Conservation (phyloP, 345 rosid species). For the Aquilaria yunnanensis region DNA sequence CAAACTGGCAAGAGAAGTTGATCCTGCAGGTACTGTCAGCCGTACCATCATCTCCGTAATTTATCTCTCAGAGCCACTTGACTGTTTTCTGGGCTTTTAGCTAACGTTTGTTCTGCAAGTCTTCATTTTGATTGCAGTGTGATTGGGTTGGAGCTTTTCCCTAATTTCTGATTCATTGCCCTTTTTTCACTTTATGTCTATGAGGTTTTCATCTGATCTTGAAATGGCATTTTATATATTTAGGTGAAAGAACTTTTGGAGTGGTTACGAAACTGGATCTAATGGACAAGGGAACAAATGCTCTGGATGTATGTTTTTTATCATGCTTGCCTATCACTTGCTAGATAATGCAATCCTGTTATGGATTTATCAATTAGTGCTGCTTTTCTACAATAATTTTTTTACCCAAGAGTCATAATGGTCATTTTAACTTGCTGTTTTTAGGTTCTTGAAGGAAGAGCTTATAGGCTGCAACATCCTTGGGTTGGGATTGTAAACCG, state of each 20-base stretch:
- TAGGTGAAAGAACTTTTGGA: conserved; percentile 73
- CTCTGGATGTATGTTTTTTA: conserved; percentile 44
- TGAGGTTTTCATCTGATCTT: too few relatives aligned
- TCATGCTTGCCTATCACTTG: background rate
- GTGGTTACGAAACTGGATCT: conserved; percentile 72
- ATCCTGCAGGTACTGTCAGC: conserved; percentile 71
- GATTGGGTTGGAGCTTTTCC: background rate
- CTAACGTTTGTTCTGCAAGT: too few relatives aligned
- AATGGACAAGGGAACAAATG: conserved; percentile 82
- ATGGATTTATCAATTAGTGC: too few relatives aligned
- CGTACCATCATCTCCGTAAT: background rate
- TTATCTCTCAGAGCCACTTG: too few relatives aligned
- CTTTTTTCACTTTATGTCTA: background rate
- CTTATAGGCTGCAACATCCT: conserved; percentile 95
- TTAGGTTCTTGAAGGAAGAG: conserved; percentile 94
- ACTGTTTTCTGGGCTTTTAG: too few relatives aligned
- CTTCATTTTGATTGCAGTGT: background rate
- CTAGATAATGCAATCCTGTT: background rate
- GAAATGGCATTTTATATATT: conserved; percentile 12
- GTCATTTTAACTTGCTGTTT: conserved; percentile 14
- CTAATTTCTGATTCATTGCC: conserved; percentile 1
- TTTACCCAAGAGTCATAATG: conserved; percentile 8
- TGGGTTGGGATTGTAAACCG: conserved; percentile 99
- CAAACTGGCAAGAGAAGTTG: conserved; percentile 99
- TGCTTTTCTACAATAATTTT: too few relatives aligned